These are phyloP conservation scores for Cichorium intybus DNA, from an alignment of 140 eudicot genomes.

Conservation along the genomic window DNA sequence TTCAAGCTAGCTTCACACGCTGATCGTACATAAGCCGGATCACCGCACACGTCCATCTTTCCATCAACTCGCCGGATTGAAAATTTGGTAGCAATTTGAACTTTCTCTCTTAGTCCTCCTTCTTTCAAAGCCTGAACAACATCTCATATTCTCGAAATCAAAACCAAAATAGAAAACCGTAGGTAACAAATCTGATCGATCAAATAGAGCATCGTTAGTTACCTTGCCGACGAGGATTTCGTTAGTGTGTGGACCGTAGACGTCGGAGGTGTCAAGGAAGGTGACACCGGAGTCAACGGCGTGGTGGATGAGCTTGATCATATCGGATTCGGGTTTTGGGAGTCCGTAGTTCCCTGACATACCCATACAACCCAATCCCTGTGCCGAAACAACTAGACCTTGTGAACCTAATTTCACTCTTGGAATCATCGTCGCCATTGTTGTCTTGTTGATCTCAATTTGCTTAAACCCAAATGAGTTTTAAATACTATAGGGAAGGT, in stretches of 20 bases:
- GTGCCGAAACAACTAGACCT: constrained; percentile 36
- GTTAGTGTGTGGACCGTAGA: constrained; percentile 41
- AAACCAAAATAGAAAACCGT: background rate
- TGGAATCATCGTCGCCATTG: constrained; percentile 17
- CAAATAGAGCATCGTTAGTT: background rate
- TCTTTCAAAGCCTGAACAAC: constrained; percentile 45
- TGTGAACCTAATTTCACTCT: constrained; percentile 32
- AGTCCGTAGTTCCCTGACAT: constrained; percentile 27
- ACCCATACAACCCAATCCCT: constrained; percentile 36
- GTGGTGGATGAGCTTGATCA: constrained; percentile 41
- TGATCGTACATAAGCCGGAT: constrained; percentile 53
- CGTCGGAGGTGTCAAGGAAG: constrained; percentile 48
- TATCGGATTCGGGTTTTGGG: constrained; percentile 39
- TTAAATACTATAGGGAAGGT: background rate
- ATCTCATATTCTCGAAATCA: background rate
- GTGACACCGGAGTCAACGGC: constrained; percentile 42
- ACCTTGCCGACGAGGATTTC: constrained; percentile 34
- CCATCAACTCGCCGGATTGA: constrained; percentile 29
- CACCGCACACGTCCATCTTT: constrained; percentile 39
- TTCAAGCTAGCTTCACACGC: constrained; percentile 70
- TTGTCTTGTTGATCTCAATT: background rate
- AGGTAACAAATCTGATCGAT: background rate
- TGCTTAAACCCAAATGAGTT: background rate
- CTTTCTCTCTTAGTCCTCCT: constrained; percentile 52
- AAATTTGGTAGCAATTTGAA: constrained; percentile 61